phyloP scores from a whole-genome alignment of 306 rosid species.

The Begonia loranthoides region DNA sequence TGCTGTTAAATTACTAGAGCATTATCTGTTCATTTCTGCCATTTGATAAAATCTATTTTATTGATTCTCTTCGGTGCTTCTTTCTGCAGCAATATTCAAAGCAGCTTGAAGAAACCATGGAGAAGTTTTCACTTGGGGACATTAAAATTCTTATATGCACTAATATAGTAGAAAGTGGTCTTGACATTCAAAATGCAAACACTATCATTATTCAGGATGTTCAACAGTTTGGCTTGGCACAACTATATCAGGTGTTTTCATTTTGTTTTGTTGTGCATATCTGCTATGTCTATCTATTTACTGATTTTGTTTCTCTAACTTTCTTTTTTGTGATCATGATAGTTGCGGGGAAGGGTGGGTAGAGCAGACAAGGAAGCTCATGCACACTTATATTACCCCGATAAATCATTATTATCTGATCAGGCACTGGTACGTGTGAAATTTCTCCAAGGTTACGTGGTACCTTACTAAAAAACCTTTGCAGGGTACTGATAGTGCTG shows the following conservation, averaged over 20 bases:
- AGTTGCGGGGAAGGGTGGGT: constrained; percentile 98
- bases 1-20: neutral
- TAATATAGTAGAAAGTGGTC: constrained; percentile 95
- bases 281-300: constrained; percentile 5
- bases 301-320: constrained; percentile 4
- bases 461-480: neutral
- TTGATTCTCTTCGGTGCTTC: neutral
- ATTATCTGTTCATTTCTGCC: neutral
- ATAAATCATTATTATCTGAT: constrained; percentile 59
- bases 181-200: constrained; percentile 96
- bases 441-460: too few relatives aligned
- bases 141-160: constrained; percentile 76
- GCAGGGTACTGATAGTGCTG: too few relatives aligned
- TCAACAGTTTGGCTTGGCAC: constrained; percentile 96
- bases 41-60: constrained; percentile 2
- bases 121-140: constrained; percentile 68
- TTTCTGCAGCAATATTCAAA: constrained; percentile 68
- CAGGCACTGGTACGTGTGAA: constrained; percentile 58
- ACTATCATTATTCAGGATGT: constrained; percentile 94
- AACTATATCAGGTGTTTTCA: constrained; percentile 70
- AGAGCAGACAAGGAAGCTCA: constrained; percentile 96
- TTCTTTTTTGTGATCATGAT: constrained; percentile 16
- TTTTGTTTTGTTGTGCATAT: neutral
- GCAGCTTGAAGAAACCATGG: constrained; percentile 92
- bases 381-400: constrained; percentile 80